Evolutionary conservation across 2,329 filamentous ascomycete genomes (phyloP), one percentile per base, ranked within the genome.

Genomic region (Fusarium phyllophilum): DNA sequence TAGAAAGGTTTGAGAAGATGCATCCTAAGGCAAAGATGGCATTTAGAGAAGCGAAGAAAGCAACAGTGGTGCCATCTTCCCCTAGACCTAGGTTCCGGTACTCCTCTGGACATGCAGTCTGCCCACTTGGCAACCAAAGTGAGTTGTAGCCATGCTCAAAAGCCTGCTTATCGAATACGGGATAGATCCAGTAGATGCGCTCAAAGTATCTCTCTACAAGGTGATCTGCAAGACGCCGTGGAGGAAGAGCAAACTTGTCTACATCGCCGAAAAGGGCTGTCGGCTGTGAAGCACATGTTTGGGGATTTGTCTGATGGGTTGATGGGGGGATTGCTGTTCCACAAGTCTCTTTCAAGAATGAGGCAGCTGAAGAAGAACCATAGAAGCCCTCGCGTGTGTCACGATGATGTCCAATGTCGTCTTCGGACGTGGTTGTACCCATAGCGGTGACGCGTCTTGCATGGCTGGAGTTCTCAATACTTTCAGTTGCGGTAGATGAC

Each of bases 391-490:
- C 48, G 17, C 31, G 48, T 8, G 42, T 20, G 20, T 31, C 33
- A 49, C 33, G n/a, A 1, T 36, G 20, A 31, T 38, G 31, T 15
- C 24, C 42, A 49, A 49, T 20, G 7, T 20, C 42, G 14, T 59
- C 56, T 15, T 59, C 33, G 14, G 56, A 38, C 15, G 56, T 59
- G 20, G 41, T 49, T 13, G 56, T 59, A 6, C 56, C 56, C 56
- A 59, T 59, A 2, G 56, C 56, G 4, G 56, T 59, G 18, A 59
- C 56, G 6, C 56, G 42, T 18, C 56, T 59, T 15, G 33, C 24
- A 49, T 59, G 31, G 4, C 33, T 59, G 14, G 56, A 59, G n/a
- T 38, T 59, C 56, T 59, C 56, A 26, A 59, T 59, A 36, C 41
- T 59, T 8, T 59, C 56, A 0, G 41, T 48, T 24, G 41, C 3